Evolutionary conservation across 2,329 filamentous ascomycete species (phyloP).

Genomic region (Cadophora malorum): DNA sequence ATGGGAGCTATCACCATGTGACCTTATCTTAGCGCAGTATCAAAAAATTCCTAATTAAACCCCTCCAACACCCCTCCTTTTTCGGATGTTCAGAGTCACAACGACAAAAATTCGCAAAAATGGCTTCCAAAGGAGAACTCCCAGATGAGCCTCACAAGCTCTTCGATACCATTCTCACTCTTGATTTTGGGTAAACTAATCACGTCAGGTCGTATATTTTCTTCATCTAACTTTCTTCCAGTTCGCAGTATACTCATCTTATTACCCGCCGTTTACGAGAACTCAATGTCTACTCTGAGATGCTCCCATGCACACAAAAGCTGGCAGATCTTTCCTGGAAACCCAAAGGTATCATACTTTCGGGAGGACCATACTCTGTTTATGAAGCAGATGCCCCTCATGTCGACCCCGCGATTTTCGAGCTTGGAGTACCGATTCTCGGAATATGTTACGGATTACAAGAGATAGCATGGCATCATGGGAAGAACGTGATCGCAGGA

Average conservation of each 20-base stretch:
- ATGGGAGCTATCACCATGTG: constrained; percentile 10
- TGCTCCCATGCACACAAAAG: constrained; percentile 88
- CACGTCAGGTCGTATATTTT: constrained; percentile 18
- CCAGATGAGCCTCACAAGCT: constrained; percentile 41
- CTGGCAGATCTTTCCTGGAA: constrained; percentile 77
- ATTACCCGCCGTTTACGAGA: constrained; percentile 68
- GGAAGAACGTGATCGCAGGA: constrained; percentile 72
- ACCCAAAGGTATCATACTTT: constrained; percentile 84
- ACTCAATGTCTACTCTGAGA: constrained; percentile 84
- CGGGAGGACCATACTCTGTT: constrained; percentile 75
- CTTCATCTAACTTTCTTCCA: constrained; percentile 33
- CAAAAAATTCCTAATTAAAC: constrained; percentile 18
- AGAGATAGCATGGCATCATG: constrained; percentile 75
- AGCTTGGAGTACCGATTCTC: constrained; percentile 57
- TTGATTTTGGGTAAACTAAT: constrained; percentile 65
- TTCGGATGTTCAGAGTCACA: constrained; percentile 12
- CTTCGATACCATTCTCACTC: constrained; percentile 66
- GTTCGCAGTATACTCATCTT: constrained; percentile 75
- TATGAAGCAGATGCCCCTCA: constrained; percentile 81
- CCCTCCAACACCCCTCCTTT: constrained; percentile 17
- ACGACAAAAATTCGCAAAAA: constrained; percentile 25
- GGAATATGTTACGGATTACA: constrained; percentile 58
- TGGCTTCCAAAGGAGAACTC: constrained; percentile 33
- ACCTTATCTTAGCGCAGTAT: constrained; percentile 20
- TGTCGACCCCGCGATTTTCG: constrained; percentile 82